Percentiles rank a stretch among this genome's conserved stretches.
phyloP scores from a whole-genome alignment of 1,284 basidiomycete species.

The Pterulicium gracile region DNA sequence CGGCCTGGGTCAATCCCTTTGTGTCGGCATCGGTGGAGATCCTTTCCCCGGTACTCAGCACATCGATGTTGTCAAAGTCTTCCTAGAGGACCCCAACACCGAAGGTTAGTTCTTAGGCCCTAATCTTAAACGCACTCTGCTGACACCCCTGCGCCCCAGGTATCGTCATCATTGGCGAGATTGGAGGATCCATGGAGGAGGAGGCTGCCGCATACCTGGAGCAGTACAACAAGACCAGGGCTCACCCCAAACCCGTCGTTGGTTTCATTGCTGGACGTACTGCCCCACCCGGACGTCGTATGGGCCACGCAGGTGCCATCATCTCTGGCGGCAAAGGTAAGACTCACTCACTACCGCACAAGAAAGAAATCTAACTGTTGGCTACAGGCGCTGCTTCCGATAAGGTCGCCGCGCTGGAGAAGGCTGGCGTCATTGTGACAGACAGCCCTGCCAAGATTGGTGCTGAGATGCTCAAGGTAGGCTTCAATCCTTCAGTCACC shows the following conservation, averaged over 20 bases:
- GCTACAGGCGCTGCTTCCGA: conserved; percentile 76
- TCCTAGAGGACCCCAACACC: conserved; percentile 89
- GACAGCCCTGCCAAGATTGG: conserved; percentile 97
- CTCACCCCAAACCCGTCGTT: conserved; percentile 90
- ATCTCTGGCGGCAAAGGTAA: conserved; percentile 92
- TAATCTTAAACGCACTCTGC: too few relatives aligned
- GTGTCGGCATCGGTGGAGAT: conserved; percentile 97
- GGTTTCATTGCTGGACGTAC: conserved; percentile 97
- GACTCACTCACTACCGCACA: too few relatives aligned
- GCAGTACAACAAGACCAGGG: conserved; percentile 84
- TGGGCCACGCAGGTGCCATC: conserved; percentile 99
- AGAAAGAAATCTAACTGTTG: too few relatives aligned
- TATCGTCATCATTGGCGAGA: conserved; percentile 98
- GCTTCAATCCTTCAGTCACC: conserved; percentile 11
- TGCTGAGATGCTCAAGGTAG: conserved; percentile 73
- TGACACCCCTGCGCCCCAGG: conserved; percentile 35
- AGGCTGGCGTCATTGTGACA: conserved; percentile 89
- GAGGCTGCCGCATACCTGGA: conserved; percentile 96
- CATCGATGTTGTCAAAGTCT: conserved; percentile 92
- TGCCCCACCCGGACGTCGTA: conserved; percentile 93
- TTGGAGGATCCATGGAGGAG: conserved; percentile 99
- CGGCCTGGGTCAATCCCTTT: conserved; percentile 94
- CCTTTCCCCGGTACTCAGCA: conserved; percentile 98
- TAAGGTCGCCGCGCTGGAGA: conserved; percentile 92
- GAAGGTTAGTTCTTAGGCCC: conserved; percentile 48